Evolutionary conservation across 257 asterid genomes (phyloP).

Genomic region (Leonotis leonurus): DNA sequence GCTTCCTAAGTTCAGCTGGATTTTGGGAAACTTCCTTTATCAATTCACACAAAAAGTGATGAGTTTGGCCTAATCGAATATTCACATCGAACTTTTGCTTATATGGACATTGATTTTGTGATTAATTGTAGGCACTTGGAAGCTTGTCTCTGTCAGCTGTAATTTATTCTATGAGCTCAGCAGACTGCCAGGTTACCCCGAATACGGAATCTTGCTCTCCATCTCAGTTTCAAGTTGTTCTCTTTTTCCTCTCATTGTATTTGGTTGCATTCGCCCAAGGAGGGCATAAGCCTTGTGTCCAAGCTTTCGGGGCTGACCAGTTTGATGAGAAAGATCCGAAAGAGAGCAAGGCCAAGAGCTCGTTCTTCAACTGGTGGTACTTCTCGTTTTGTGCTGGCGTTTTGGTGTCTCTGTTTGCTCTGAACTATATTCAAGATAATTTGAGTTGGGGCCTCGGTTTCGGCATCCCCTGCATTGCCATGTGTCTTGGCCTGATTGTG

Average conservation of each 20-base stretch:
- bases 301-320: conserved; percentile 19
- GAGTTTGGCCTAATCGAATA: background rate
- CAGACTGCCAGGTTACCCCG: conserved; percentile 27
- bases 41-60: background rate
- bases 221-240: conserved; percentile 28
- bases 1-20: background rate
- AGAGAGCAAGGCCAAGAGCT: conserved; percentile 56
- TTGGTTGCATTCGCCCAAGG: conserved; percentile 54
- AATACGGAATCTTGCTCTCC: conserved; percentile 32
- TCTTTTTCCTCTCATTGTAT: conserved; percentile 57
- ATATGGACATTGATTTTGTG: background rate
- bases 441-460: conserved; percentile 72
- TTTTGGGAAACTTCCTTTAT: background rate
- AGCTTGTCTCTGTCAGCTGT: conserved; percentile 43
- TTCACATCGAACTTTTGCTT: background rate
- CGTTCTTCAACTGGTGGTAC: conserved; percentile 78
- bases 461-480: conserved; percentile 59
- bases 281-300: conserved; percentile 72
- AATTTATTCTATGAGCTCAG: conserved; percentile 19
- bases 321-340: conserved; percentile 12
- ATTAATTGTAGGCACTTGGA: conserved; percentile 38
- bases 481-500: conserved; percentile 44
- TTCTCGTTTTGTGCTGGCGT: conserved; percentile 37
- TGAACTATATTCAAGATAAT: conserved; percentile 4
- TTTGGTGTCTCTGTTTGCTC: conserved; percentile 28